Conservation (phyloP, 495 filamentous ascomycete species). For the Penicillium goetzii region DNA sequence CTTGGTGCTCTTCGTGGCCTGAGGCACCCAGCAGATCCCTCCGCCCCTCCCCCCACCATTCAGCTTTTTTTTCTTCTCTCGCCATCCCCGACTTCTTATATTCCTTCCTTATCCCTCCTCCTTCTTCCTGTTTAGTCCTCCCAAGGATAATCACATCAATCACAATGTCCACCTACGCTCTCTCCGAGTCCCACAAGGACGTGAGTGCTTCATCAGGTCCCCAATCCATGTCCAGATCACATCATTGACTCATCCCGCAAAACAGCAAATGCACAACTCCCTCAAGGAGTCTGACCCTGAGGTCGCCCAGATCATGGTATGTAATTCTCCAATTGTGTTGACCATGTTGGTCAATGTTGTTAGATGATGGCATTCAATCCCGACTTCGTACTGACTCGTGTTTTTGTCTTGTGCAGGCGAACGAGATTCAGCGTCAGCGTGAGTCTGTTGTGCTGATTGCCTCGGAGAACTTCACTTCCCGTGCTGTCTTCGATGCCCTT, state of each 20-base stretch:
- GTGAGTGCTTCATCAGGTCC: slow-evolving; percentile 55
- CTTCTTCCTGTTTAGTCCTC: slow-evolving; percentile 16
- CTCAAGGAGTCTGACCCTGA: slow-evolving; percentile 87
- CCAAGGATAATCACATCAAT: slow-evolving; percentile 25
- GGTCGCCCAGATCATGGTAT: slow-evolving; percentile 91
- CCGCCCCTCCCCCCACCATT: slow-evolving; percentile 32
- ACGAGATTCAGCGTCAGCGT: slow-evolving; percentile 95
- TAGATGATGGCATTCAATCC: not conserved
- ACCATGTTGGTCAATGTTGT: not conserved
- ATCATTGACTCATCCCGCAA: slow-evolving; percentile 54
- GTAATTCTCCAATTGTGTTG: slow-evolving; percentile 51
- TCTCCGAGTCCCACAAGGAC: slow-evolving; percentile 85
- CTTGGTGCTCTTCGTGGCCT: slow-evolving; percentile 18
- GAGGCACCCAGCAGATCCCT: slow-evolving; percentile 31
- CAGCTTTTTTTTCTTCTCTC: slow-evolving; percentile 25
- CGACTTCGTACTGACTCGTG: slow-evolving; percentile 12
- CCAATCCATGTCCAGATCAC: not conserved
- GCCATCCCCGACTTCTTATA: slow-evolving; percentile 16
- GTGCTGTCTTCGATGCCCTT: slow-evolving; percentile 92
- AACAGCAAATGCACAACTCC: slow-evolving; percentile 86
- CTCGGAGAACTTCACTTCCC: slow-evolving; percentile 98
- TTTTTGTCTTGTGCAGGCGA: slow-evolving; percentile 59
- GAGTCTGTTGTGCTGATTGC: slow-evolving; percentile 99
- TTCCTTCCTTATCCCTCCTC: slow-evolving; percentile 15
- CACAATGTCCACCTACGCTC: slow-evolving; percentile 73